Conservation (phyloP, 768 basidiomycete species). For the Tremella yokohamensis region DNA sequence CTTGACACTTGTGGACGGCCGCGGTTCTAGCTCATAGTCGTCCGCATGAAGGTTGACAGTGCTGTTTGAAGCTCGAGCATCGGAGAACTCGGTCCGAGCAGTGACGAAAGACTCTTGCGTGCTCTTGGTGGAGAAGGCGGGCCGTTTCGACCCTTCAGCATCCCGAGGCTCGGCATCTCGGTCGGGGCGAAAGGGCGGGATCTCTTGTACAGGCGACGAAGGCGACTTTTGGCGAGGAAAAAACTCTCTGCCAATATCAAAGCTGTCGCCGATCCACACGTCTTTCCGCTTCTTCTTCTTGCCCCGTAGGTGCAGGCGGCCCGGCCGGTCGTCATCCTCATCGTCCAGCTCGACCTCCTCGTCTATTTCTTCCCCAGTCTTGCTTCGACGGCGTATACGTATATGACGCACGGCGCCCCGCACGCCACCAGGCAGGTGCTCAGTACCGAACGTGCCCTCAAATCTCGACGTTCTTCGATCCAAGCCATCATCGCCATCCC, state of each 20-base stretch:
- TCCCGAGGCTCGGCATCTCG: neutral
- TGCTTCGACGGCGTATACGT: constrained; percentile 7
- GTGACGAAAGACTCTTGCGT: constrained; percentile 45
- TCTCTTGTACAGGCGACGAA: neutral
- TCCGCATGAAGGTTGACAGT: neutral
- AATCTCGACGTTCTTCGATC: neutral
- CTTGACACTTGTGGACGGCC: neutral
- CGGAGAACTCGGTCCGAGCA: constrained; percentile 30
- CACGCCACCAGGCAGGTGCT: neutral
- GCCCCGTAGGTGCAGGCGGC: constrained; percentile 5
- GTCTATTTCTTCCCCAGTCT: constrained; percentile 16
- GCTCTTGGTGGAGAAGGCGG: constrained; percentile 9
- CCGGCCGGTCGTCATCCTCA: constrained; percentile 4
- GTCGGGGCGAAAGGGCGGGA: constrained; percentile 2
- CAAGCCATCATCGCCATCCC: neutral
- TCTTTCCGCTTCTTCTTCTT: constrained; percentile 36
- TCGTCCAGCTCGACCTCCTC: constrained; percentile 19
- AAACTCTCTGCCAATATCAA: constrained; percentile 45
- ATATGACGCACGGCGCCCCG: constrained; percentile 11
- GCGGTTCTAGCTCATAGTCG: neutral
- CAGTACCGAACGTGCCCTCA: neutral
- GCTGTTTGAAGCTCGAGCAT: neutral
- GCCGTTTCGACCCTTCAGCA: constrained; percentile 6
- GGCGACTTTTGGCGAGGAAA: constrained; percentile 2
- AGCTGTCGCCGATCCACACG: constrained; percentile 46